Conservation (phyloP, 495 filamentous ascomycete species). For the Tuber microsphaerosporum region DNA sequence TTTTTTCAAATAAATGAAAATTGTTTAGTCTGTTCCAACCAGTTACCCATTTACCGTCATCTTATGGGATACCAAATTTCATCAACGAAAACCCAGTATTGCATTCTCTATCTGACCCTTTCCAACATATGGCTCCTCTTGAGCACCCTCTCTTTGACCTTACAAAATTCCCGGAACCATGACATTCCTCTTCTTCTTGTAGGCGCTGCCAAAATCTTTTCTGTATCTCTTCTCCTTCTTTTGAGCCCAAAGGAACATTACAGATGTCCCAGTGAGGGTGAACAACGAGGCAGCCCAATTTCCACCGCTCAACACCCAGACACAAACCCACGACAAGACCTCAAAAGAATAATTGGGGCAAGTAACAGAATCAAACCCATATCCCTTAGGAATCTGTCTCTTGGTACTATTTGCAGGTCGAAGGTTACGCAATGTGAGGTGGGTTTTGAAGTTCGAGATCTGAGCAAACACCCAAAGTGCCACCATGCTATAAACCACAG, state of each 20-base stretch:
- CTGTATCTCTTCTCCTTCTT: conserved; percentile 90
- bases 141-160: background rate
- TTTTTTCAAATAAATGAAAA: background rate
- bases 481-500: conserved; percentile 56
- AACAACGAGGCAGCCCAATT: conserved; percentile 71
- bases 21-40: background rate
- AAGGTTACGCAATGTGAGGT: conserved; percentile 65
- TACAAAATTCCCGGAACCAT: conserved; percentile 63
- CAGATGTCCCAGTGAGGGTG: conserved; percentile 55
- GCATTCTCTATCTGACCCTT: background rate
- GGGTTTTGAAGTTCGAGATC: conserved; percentile 68
- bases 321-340: conserved; percentile 71
- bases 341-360: conserved; percentile 98
- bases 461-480: conserved; percentile 69
- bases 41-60: background rate
- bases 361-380: conserved; percentile 80
- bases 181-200: conserved; percentile 69
- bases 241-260: conserved; percentile 79
- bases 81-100: background rate
- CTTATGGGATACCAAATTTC: background rate
- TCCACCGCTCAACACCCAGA: conserved; percentile 64
- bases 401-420: conserved; percentile 75
- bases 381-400: conserved; percentile 74
- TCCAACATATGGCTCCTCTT: background rate
- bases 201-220: conserved; percentile 79